Evolutionary conservation across 148 eudicot species (phyloP).

Genomic region (Nepenthes gracilis): DNA sequence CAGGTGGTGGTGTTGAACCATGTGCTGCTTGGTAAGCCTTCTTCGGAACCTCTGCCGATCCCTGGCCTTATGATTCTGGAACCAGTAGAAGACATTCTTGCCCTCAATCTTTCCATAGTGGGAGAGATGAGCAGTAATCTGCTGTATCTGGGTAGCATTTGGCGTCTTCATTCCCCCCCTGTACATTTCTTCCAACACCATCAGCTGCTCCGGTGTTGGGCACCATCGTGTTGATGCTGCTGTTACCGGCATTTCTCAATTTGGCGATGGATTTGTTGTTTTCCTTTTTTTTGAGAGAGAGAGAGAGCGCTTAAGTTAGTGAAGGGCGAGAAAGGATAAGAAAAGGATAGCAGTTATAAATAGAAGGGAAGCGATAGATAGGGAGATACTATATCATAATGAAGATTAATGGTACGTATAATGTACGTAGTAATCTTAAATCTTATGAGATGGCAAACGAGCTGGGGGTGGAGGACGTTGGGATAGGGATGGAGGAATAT

Average conservation of each 20-base stretch:
- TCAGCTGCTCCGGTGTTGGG: slow-evolving; percentile 82
- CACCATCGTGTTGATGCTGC: slow-evolving; percentile 67
- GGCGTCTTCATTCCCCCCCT: slow-evolving; percentile 66
- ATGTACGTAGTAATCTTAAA: too few species aligned
- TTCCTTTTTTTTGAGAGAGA: too few species aligned
- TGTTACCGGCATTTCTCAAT: not conserved
- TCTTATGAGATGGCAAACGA: too few species aligned
- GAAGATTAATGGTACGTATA: too few species aligned
- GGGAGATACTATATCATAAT: too few species aligned
- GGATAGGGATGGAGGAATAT: too few species aligned
- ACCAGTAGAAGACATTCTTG: slow-evolving; percentile 91
- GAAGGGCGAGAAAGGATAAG: too few species aligned
- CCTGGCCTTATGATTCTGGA: slow-evolving; percentile 89
- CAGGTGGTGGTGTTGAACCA: slow-evolving; percentile 2
- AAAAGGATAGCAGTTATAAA: too few species aligned
- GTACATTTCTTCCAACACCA: slow-evolving; percentile 85
- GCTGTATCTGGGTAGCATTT: slow-evolving; percentile 66
- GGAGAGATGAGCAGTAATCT: slow-evolving; percentile 69
- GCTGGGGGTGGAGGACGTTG: too few species aligned
- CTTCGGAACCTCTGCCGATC: slow-evolving; percentile 60
- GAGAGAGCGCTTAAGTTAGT: too few species aligned
- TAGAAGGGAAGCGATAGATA: too few species aligned
- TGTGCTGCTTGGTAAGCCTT: slow-evolving; percentile 6
- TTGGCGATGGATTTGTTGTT: too few species aligned
- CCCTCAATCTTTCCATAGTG: slow-evolving; percentile 75